Evolutionary conservation across 805 yeast species (phyloP), one percentile per base, ranked within the genome.

Genomic region (Debaryomyces tyrocola): DNA sequence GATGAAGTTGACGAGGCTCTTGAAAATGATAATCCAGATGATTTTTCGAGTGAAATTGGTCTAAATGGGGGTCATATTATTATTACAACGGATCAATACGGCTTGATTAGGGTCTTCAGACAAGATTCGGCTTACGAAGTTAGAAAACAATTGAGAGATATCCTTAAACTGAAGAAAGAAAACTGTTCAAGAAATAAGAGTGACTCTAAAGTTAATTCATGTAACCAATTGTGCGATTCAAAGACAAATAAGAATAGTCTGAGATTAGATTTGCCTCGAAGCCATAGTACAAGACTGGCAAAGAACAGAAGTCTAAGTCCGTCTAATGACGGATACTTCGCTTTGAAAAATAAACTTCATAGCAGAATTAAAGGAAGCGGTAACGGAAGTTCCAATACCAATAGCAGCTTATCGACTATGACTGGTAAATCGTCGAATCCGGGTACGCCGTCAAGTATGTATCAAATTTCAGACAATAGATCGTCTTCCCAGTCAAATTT

Each of bases 51-150:
- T 37, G 20, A 29, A 8, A 40, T 29, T 17, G 44, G 40, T 31
- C 11, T 37, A 17, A 20, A 12, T 8, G 21, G 29, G 20, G 74
- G 75, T 5, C 71, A 74, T 56, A 83, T 90, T 37, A 79, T 90
- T 12, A 83, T 90, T 2, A 84, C 94, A 0, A 82, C 92, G 0
- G 97, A 90, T 63, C 79, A 79, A 46, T 65, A 71, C 18, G 97
- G 97, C 0, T 54, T 75, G 2, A 86, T 90, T 27, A 66, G 94
- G 38, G 86, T 90, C 0, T 87, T 87, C 61, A 74, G 97, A 58
- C 85, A 88, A 47, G 97, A 90, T 62, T 74, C 85, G 44, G 85
- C 94, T 0, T 72, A 79, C 43, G 50, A 52, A 15, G 52, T 62
- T 28, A 49, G 78, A 15, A 69, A 67, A 31, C 27, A 48, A 8